Conservation (phyloP, 106 monocot species). For the Acorus gramineus region DNA sequence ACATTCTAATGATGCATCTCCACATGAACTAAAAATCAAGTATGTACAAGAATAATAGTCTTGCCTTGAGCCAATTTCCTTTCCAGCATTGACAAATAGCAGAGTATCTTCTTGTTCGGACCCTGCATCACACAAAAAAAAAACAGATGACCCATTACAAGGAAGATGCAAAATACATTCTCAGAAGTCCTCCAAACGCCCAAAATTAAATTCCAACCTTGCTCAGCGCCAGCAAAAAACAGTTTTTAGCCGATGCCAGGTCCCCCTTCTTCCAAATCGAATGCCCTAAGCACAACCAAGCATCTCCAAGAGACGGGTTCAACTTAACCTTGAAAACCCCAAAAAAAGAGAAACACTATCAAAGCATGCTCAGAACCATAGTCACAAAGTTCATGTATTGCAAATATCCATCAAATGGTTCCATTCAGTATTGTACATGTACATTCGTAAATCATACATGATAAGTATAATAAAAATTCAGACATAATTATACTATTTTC, state of each 20-base stretch:
- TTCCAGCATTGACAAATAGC: conserved; percentile 95
- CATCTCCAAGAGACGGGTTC: conserved; percentile 90
- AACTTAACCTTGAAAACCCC: conserved; percentile 68
- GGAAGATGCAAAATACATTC: neutral
- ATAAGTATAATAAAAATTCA: too few species aligned
- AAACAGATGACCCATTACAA: neutral
- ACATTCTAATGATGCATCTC: too few species aligned
- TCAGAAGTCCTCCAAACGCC: too few species aligned
- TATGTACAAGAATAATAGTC: conserved; percentile 2
- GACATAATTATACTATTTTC: too few species aligned
- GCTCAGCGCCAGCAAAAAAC: conserved; percentile 71
- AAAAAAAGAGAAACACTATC: too few species aligned
- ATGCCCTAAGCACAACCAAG: conserved; percentile 91
- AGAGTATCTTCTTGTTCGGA: conserved; percentile 74
- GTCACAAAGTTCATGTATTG: too few species aligned
- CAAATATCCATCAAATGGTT: too few species aligned
- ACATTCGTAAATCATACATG: too few species aligned
- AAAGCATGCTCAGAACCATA: too few species aligned
- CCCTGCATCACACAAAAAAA: conserved; percentile 32
- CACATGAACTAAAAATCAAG: too few species aligned
- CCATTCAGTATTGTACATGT: too few species aligned
- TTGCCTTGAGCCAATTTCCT: conserved; percentile 93
- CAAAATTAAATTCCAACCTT: conserved; percentile 33
- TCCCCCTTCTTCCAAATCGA: conserved; percentile 99
- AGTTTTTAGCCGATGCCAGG: conserved; percentile 68